phyloP scores from a whole-genome alignment of 23 red algal genomes.

The Cyanidiococcus yangmingshanensis region DNA sequence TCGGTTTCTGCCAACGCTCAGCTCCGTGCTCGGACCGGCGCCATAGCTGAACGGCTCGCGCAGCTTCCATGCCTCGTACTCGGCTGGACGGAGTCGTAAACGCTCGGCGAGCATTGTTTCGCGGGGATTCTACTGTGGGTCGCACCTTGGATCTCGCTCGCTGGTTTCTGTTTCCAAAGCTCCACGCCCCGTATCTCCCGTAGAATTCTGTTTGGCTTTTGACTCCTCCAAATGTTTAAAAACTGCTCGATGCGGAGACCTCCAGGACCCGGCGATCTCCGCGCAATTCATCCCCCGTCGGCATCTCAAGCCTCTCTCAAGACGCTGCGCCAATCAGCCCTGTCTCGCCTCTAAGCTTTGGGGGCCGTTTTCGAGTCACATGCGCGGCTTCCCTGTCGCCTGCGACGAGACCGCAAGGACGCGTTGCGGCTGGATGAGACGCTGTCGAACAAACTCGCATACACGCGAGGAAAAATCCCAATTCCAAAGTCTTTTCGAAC shows the following conservation, averaged over 20 bases:
- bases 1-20: too few species aligned
- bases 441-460: too few species aligned
- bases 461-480: too few species aligned
- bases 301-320: too few species aligned
- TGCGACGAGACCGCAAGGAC: too few species aligned
- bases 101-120: slow-evolving; percentile 25
- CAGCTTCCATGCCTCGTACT: slow-evolving; percentile 1
- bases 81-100: not conserved
- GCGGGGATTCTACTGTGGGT: slow-evolving; percentile 11
- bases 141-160: not conserved
- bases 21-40: not conserved
- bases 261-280: not conserved
- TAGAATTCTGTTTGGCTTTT: not conserved
- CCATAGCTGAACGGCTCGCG: not conserved
- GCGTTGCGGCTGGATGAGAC: too few species aligned
- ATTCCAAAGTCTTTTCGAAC: too few species aligned
- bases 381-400: too few species aligned
- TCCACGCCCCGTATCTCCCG: slow-evolving; percentile 12
- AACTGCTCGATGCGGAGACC: not conserved
- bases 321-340: too few species aligned
- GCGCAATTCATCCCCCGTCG: not conserved
- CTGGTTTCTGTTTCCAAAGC: slow-evolving; percentile 14
- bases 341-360: too few species aligned
- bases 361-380: too few species aligned
- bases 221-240: too few species aligned